Conservation (phyloP, 306 rosid genomes). For the Astragalus membranaceus region DNA sequence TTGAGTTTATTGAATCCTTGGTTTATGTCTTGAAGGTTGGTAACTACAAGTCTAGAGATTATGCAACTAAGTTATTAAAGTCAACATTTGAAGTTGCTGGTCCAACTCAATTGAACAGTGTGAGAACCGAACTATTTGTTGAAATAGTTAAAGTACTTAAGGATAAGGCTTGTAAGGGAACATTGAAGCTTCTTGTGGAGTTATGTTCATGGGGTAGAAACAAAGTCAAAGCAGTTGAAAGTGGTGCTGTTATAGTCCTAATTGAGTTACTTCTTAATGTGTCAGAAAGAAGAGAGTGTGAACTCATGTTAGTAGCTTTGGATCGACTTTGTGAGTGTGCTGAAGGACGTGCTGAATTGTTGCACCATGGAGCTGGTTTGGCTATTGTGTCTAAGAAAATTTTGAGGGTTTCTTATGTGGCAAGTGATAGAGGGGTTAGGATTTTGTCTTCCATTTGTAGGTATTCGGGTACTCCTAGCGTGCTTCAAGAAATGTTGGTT, state of each 20-base stretch:
- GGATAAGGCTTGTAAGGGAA: slow-evolving; percentile 42
- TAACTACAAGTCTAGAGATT: slow-evolving; percentile 33
- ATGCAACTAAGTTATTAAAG: slow-evolving; percentile 36
- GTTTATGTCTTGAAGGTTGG: slow-evolving; percentile 31
- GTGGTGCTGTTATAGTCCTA: slow-evolving; percentile 32
- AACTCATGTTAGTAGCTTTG: slow-evolving; percentile 38
- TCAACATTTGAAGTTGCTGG: slow-evolving; percentile 40
- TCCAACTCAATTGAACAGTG: slow-evolving; percentile 39
- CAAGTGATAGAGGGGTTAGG: slow-evolving; percentile 55
- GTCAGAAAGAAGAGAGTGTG: slow-evolving; percentile 33
- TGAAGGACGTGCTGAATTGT: slow-evolving; percentile 57
- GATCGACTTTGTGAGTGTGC: slow-evolving; percentile 65
- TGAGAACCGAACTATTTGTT: slow-evolving; percentile 18
- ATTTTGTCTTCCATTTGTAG: slow-evolving; percentile 44
- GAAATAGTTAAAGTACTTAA: slow-evolving; percentile 29
- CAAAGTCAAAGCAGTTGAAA: slow-evolving; percentile 55
- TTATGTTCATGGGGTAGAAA: slow-evolving; percentile 60
- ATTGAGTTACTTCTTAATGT: slow-evolving; percentile 44
- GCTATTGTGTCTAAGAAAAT: slow-evolving; percentile 64
- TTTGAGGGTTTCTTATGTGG: slow-evolving; percentile 53
- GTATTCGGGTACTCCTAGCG: slow-evolving; percentile 37
- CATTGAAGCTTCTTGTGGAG: slow-evolving; percentile 49
- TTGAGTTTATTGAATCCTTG: slow-evolving; percentile 38
- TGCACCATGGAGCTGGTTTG: slow-evolving; percentile 50
- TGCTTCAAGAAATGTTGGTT: slow-evolving; percentile 53